Base-by-base conservation (phyloP, 2,329 filamentous ascomycete genomes). In the Piedraia hortae region DNA sequence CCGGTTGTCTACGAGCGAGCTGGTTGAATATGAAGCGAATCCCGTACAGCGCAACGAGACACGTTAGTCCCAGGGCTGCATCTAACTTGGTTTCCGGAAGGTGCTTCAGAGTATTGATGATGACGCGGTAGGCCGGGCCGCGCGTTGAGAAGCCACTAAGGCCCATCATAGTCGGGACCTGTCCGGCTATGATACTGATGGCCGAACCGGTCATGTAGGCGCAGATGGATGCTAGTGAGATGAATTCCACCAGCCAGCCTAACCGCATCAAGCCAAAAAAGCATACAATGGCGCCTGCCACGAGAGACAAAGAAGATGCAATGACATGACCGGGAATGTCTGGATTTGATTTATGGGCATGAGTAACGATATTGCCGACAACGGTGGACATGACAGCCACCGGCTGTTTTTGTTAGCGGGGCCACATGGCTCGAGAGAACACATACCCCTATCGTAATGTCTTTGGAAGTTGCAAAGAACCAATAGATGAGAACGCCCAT, bases 171-270 rank as follows among this genome's bases (percentile, higher is more conserved):
- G 59, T 58, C 1, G 74, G 70, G 4, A 91, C 56, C 44, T 97
- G 85, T 15, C 85, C 80, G 12, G 64, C 59, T 9, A 62, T 66
- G 39, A 97, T 93, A 36, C 62, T 89, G 44, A 97, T 59, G 24
- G 82, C 78, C 4, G 82, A 90, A 2, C 82, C 82, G 0, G 85
- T 93, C 73, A 93, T 91, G 52, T 90, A 93, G 3, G 85, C 78
- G 0, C 74, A 80, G 24, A 93, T 74, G 0, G 80, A 74, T 2
- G 77, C 68, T 25, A 91, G 62, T 1, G 85, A 74, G 35, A 93
- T 91, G 37, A 91, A 61, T 33, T 93, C 78, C 21, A 91, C 78
- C 22, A 93, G 67, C 64, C 78, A 89, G 4, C 85, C 82, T 16
- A 68, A 59, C 20, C 80, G 66, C 19, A 74, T 50, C 3, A 91